A percentile compares a stretch with the other conserved stretches of the same genome.
Evolutionary conservation across 805 yeast species (phyloP).

Genomic region (Cyberlindnera xylosilytica): DNA sequence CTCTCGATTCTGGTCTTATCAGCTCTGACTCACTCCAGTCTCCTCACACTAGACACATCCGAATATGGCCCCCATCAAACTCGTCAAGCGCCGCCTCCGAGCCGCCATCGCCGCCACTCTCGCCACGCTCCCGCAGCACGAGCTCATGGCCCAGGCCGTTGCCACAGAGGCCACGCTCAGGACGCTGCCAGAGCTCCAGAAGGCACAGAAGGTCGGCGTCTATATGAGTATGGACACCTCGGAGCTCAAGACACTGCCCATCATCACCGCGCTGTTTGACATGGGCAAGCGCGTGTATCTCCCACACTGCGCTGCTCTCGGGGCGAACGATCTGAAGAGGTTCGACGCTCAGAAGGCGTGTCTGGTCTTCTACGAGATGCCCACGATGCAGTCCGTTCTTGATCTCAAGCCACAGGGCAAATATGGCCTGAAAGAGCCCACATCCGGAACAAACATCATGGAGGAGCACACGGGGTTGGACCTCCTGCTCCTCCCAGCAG

Average conservation of each 20-base stretch:
- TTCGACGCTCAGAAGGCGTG: conserved; percentile 34
- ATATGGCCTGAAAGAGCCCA: conserved; percentile 68
- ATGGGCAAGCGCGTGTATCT: conserved; percentile 51
- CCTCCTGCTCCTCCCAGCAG: conserved; percentile 78
- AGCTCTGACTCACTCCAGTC: no score
- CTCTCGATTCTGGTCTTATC: no score
- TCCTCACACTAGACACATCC: no score
- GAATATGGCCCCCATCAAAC: neutral
- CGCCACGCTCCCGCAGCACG: conserved; percentile 16
- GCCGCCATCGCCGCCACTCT: conserved; percentile 19
- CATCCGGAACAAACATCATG: conserved; percentile 28
- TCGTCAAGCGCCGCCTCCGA: conserved; percentile 24
- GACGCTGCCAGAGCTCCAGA: conserved; percentile 33
- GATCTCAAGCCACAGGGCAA: conserved; percentile 62
- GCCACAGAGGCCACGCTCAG: conserved; percentile 18
- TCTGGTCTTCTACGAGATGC: conserved; percentile 55
- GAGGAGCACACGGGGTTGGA: conserved; percentile 49
- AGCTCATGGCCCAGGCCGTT: conserved; percentile 27
- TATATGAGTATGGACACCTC: conserved; percentile 74
- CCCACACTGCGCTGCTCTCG: conserved; percentile 44
- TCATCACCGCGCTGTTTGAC: conserved; percentile 52
- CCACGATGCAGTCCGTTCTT: conserved; percentile 38
- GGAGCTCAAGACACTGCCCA: conserved; percentile 59
- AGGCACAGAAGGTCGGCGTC: conserved; percentile 53
- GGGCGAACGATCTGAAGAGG: conserved; percentile 27